Evolutionary conservation across 192 early-diverging fungal genomes (phyloP), one percentile per base, ranked within the genome.

Genomic region (Coemansia sp.): DNA sequence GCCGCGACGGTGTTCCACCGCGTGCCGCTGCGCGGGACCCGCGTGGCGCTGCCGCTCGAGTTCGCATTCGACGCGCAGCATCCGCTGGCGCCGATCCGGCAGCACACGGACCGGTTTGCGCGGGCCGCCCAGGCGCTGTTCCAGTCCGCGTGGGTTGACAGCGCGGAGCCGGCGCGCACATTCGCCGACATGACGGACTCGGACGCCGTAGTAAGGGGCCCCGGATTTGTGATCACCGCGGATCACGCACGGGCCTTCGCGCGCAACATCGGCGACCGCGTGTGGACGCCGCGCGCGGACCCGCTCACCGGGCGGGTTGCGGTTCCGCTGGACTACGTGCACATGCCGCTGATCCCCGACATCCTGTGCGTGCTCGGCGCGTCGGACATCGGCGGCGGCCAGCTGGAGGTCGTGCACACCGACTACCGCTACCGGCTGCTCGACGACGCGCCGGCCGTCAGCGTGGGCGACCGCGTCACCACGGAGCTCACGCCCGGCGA

Each of bases 301-400:
- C 21, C 54, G 13, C 0, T 5, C 45, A 66, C 32, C 45, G 82
- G 85, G 15, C 62, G 77, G 8, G 54, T 87, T 10, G 76, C 69
- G 45, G 92, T 93, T 22, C 96, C 96, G 15, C 89, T 95, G 86
- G 94, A 98, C 69, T 95, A 94, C 74, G 89, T 91, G 37, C 93
- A 93, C 61, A 88, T 95, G 26, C 85, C 91, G 19, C 90, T 86
- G 4, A 92, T 90, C 83, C 86, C 89, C 74, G 82, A 86, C 72
- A 87, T 94, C 43, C 88, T 96, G 59, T 87, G 88, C 63, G 87
- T 93, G 4, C 88, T 95, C 49, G 86, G 89, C 65, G 90, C 94
- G 36, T 89, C 93, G 64, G 88, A 89, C 22, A 91, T 96, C 68
- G 92, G 93, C 65, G 93, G 90, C 48, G 95, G 96, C 56, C 86